Conservation (phyloP, 192 early-diverging fungal genomes). For the Gaertneriomyces sp. region DNA sequence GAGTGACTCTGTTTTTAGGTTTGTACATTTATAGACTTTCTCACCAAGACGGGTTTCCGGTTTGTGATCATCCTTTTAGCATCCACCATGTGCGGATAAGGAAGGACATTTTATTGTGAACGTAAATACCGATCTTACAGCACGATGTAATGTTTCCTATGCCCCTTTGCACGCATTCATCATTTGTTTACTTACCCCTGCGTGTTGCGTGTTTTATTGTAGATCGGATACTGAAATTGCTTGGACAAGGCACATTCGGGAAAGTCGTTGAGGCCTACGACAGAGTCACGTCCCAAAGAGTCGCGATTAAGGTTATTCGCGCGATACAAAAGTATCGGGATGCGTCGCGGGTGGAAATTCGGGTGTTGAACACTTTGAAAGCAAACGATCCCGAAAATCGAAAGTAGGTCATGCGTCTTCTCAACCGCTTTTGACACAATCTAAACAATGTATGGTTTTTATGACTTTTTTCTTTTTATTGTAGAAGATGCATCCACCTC, state of each 20-base stretch:
- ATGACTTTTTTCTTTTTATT: not conserved
- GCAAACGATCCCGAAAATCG: slow-evolving; percentile 73
- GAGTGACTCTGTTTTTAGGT: not conserved
- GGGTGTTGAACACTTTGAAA: slow-evolving; percentile 77
- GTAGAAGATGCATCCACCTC: slow-evolving; percentile 85
- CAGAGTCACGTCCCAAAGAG: slow-evolving; percentile 27
- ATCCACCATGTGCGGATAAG: slow-evolving; percentile 71
- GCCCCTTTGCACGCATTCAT: not conserved
- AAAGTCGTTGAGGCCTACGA: slow-evolving; percentile 91
- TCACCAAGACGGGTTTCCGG: not conserved
- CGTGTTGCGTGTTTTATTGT: not conserved
- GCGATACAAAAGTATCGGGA: slow-evolving; percentile 93
- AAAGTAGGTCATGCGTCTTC: slow-evolving; percentile 53
- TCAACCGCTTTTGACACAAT: slow-evolving; percentile 4
- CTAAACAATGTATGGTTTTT: slow-evolving; percentile 4
- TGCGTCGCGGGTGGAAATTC: slow-evolving; percentile 84
- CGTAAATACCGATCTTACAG: slow-evolving; percentile 66
- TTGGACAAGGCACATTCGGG: slow-evolving; percentile 98
- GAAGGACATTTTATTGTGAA: slow-evolving; percentile 91
- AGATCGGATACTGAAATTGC: slow-evolving; percentile 78
- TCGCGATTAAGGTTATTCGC: slow-evolving; percentile 92
- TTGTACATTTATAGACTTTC: not conserved
- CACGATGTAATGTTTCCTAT: slow-evolving; percentile 60
- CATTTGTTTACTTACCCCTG: slow-evolving; percentile 1
- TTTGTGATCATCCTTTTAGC: not conserved